Evolutionary conservation across 108 stramenopile species (phyloP).

Genomic region (Schizochytrium sp.): DNA sequence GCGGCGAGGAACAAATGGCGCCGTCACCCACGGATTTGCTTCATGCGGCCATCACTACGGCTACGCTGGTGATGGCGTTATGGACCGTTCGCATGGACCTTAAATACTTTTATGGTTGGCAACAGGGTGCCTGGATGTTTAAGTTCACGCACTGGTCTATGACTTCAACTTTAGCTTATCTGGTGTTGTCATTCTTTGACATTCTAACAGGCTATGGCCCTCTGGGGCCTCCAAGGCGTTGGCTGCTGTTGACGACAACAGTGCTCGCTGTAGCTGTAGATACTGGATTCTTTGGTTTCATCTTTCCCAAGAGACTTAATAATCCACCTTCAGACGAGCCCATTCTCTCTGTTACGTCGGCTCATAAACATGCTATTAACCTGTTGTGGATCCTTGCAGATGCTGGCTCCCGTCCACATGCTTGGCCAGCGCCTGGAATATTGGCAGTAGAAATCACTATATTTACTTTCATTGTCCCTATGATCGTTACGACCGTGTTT

Average conservation of each 20-base stretch:
- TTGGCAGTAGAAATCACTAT: neutral
- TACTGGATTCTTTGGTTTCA: slow-evolving; percentile 21
- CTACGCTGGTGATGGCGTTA: neutral
- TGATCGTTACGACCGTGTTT: neutral
- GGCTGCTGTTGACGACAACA: neutral
- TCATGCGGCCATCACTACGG: neutral
- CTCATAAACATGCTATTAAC: slow-evolving; percentile 47
- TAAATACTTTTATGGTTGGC: slow-evolving; percentile 52
- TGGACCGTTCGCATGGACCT: slow-evolving; percentile 51
- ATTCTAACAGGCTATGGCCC: neutral
- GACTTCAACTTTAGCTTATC: neutral
- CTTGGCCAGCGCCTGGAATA: neutral
- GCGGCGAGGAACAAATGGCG: neutral
- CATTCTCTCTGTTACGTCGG: slow-evolving; percentile 5
- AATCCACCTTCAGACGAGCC: neutral
- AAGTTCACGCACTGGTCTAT: slow-evolving; percentile 60
- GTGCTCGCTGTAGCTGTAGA: slow-evolving; percentile 43
- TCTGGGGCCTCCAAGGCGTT: slow-evolving; percentile 1
- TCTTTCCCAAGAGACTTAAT: neutral
- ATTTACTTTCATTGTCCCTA: neutral
- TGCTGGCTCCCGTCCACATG: slow-evolving; percentile 9
- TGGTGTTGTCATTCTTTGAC: neutral
- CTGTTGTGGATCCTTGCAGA: slow-evolving; percentile 35
- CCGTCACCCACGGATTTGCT: neutral
- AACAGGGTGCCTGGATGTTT: slow-evolving; percentile 43